Evolutionary conservation across 2,329 filamentous ascomycete genomes (phyloP).

Genomic region (Coniosporium tulheliwenetii): DNA sequence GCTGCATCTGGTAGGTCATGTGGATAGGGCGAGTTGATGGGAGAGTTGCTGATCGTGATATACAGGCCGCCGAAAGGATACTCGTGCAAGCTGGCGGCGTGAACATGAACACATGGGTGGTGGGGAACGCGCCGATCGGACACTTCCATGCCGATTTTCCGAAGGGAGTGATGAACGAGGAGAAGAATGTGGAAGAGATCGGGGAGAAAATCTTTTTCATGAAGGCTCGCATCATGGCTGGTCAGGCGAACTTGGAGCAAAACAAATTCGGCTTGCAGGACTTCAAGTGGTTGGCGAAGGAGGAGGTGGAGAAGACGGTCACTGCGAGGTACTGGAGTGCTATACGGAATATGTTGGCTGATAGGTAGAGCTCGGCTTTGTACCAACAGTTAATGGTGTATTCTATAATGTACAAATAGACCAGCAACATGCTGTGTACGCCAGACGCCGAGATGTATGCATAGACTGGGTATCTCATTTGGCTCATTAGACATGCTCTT

Average conservation of each 20-base stretch:
- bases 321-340: conserved; percentile 53
- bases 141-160: conserved; percentile 50
- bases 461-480: too few relatives aligned
- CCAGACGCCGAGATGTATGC: too few relatives aligned
- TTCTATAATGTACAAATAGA: too few relatives aligned
- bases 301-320: conserved; percentile 62
- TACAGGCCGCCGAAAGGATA: conserved; percentile 66
- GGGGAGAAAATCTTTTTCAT: conserved; percentile 89
- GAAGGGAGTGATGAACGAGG: conserved; percentile 13
- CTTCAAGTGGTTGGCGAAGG: conserved; percentile 84
- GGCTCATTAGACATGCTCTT: too few relatives aligned
- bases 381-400: too few relatives aligned
- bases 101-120: conserved; percentile 99
- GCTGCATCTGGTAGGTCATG: conserved; percentile 58
- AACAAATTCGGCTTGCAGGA: conserved; percentile 62
- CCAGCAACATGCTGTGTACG: too few relatives aligned
- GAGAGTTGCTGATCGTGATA: conserved; percentile 5
- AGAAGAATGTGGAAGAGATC: conserved; percentile 23
- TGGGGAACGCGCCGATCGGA: conserved; percentile 78
- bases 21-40: background rate
- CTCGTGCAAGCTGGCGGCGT: conserved; percentile 63
- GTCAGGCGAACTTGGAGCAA: conserved; percentile 65
- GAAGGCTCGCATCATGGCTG: conserved; percentile 91
- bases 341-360: conserved; percentile 70
- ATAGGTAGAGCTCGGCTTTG: conserved; percentile 37